phyloP scores from a whole-genome alignment of 257 asterid genomes.

The Scutellaria baicalensis region DNA sequence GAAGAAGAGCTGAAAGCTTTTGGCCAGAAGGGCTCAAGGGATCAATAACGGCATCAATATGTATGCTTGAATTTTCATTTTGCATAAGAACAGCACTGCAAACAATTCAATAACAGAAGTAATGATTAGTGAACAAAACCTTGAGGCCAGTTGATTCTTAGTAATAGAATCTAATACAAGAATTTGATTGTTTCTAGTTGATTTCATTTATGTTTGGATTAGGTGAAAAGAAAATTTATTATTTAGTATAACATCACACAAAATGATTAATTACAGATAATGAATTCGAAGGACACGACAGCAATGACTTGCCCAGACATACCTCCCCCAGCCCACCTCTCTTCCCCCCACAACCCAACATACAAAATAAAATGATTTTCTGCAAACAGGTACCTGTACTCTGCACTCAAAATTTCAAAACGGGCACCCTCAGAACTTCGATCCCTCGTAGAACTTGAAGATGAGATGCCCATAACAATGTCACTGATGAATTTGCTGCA shows the following conservation, averaged over 20 bases:
- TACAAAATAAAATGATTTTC: not conserved
- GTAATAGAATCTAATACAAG: not conserved
- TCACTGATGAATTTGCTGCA: slow-evolving; percentile 93
- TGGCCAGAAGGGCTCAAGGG: slow-evolving; percentile 98
- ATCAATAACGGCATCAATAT: slow-evolving; percentile 94
- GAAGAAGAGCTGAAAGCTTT: slow-evolving; percentile 84
- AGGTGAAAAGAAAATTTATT: not conserved
- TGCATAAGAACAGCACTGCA: slow-evolving; percentile 78
- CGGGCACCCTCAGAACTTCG: slow-evolving; percentile 93
- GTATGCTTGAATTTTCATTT: slow-evolving; percentile 77
- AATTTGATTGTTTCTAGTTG: not conserved
- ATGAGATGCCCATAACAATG: slow-evolving; percentile 73
- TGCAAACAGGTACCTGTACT: slow-evolving; percentile 54
- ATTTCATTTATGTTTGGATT: not conserved
- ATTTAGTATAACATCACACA: not conserved
- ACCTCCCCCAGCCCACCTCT: not conserved
- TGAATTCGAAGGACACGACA: not conserved
- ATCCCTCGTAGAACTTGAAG: slow-evolving; percentile 76
- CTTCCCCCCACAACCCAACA: not conserved
- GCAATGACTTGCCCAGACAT: not conserved
- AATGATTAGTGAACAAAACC: slow-evolving; percentile 11
- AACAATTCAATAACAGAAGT: slow-evolving; percentile 16
- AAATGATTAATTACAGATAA: not conserved
- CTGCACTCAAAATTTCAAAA: slow-evolving; percentile 80
- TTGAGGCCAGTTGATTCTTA: not conserved